Evolutionary conservation across 306 rosid species (phyloP).

Genomic region (Quercus agrifolia): DNA sequence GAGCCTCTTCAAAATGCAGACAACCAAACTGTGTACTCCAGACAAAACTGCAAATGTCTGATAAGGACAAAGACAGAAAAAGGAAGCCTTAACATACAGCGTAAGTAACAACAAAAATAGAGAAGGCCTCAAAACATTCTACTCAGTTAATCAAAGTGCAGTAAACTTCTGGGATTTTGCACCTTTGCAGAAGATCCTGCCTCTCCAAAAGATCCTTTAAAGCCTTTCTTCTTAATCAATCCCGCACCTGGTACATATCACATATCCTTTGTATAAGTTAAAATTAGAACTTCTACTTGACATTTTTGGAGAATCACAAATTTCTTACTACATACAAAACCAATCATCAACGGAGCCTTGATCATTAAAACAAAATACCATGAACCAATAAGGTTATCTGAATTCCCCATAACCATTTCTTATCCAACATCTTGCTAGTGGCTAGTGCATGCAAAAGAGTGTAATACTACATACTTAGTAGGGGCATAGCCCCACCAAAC

Average conservation of each 20-base stretch:
- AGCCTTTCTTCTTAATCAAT: constrained; percentile 81
- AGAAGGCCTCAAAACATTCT: background rate
- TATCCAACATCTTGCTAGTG: background rate
- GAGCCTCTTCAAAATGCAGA: constrained; percentile 82
- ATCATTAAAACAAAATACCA: background rate
- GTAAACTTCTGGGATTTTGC: constrained; percentile 7
- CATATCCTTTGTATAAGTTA: background rate
- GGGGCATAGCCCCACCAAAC: no score
- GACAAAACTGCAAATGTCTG: constrained; percentile 98
- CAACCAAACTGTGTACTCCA: constrained; percentile 96
- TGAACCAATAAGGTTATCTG: background rate
- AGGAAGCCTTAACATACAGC: background rate
- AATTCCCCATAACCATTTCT: background rate
- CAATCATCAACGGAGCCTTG: background rate
- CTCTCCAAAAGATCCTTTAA: constrained; percentile 84
- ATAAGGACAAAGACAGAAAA: constrained; percentile 5
- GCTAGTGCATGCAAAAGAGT: background rate
- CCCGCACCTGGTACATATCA: constrained; percentile 71
- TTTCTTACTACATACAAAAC: background rate
- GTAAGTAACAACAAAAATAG: background rate
- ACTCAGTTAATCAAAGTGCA: background rate
- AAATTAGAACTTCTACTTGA: background rate
- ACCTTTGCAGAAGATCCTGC: constrained; percentile 94
- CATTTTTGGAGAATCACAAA: background rate
- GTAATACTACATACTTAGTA: no score